phyloP scores from a whole-genome alignment of 768 basidiomycete species.

The Gloeopeniophorella convolvens region DNA sequence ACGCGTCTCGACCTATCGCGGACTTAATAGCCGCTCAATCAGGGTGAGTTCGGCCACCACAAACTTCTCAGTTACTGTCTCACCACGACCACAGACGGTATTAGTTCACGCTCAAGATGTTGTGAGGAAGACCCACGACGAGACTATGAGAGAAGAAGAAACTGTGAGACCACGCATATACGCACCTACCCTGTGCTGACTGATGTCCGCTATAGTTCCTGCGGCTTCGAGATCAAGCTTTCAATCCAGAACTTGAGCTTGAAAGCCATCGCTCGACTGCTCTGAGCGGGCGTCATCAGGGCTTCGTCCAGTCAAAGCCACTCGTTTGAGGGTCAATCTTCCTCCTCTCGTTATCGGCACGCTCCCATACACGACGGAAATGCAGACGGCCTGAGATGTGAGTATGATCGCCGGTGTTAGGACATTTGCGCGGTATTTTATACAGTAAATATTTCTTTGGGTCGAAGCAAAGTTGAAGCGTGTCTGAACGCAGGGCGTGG shows the following conservation, averaged over 20 bases:
- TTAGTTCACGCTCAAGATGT: conserved; percentile 64
- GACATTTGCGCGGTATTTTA: too few relatives aligned
- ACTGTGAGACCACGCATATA: conserved; percentile 30
- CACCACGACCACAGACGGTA: conserved; percentile 41
- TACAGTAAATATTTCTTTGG: too few relatives aligned
- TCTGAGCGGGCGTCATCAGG: too few relatives aligned
- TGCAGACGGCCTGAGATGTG: too few relatives aligned
- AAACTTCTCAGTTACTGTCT: not conserved
- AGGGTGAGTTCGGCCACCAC: conserved; percentile 35
- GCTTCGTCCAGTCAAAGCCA: too few relatives aligned
- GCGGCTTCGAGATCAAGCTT: conserved; percentile 17
- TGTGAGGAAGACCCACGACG: conserved; percentile 42
- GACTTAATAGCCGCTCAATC: conserved; percentile 57
- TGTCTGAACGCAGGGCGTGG: too few relatives aligned
- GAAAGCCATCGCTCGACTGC: too few relatives aligned
- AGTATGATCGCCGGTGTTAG: too few relatives aligned
- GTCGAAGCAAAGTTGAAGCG: too few relatives aligned
- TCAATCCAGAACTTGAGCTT: conserved; percentile 7
- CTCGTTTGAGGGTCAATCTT: too few relatives aligned
- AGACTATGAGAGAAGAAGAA: conserved; percentile 49
- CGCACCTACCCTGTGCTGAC: not conserved
- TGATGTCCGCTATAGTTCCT: conserved; percentile 18
- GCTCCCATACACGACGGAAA: too few relatives aligned
- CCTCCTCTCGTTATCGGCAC: too few relatives aligned
- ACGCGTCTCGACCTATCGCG: conserved; percentile 45